phyloP scores from a whole-genome alignment of 108 stramenopile species.

The Nitzschia sp. region DNA sequence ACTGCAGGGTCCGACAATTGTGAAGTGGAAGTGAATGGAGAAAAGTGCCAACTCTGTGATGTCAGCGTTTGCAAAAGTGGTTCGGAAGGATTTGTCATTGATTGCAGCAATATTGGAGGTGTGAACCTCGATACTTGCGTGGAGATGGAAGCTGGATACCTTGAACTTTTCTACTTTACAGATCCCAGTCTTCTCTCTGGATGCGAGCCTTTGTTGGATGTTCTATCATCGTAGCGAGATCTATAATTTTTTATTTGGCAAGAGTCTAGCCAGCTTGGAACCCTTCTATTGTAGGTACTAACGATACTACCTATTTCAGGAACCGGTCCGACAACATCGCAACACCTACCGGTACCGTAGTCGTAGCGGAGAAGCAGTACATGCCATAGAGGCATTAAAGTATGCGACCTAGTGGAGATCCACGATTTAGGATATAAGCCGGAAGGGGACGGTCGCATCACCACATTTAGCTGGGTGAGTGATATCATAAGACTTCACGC shows the following conservation, averaged over 20 bases:
- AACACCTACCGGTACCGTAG: no score
- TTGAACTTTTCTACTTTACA: conserved; percentile 9
- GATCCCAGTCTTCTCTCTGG: conserved; percentile 8
- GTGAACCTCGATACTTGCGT: neutral
- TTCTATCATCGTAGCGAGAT: neutral
- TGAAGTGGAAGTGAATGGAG: conserved; percentile 13
- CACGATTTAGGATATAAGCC: neutral
- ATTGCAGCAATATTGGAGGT: conserved; percentile 10
- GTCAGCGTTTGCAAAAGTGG: neutral
- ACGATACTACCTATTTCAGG: no score
- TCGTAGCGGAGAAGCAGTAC: no score
- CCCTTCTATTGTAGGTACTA: no score
- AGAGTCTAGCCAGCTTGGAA: no score
- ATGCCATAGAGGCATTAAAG: neutral
- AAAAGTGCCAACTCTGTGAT: neutral
- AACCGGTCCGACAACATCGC: no score
- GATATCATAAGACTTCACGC: no score
- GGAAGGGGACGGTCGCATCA: neutral
- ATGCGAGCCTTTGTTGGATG: conserved; percentile 1
- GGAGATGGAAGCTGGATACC: conserved; percentile 2
- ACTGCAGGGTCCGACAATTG: neutral
- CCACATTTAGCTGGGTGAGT: no score
- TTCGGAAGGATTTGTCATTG: conserved; percentile 1
- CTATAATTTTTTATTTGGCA: no score
- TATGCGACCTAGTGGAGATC: neutral